A percentile compares a stretch with the other conserved stretches of the same genome.
Conservation (phyloP, 2,329 filamentous ascomycete genomes). For the Exserohilum rostratum region DNA sequence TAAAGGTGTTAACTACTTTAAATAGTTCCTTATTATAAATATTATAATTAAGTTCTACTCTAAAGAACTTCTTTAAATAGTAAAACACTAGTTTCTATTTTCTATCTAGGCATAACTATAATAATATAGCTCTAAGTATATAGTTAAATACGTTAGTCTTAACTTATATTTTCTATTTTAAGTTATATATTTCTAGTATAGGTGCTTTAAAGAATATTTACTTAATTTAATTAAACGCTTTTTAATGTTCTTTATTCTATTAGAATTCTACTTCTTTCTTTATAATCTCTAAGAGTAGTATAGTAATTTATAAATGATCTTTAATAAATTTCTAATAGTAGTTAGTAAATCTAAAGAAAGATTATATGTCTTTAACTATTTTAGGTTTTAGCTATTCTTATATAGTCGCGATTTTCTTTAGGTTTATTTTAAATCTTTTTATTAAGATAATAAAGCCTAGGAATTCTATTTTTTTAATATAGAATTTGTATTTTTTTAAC, state of each 20-base stretch:
- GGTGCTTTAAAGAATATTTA: background rate
- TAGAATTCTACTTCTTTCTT: background rate
- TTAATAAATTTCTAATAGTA: slow-evolving; percentile 1
- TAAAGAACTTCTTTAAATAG: slow-evolving; percentile 27
- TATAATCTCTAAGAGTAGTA: background rate
- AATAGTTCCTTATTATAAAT: slow-evolving; percentile 20
- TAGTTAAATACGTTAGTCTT: slow-evolving; percentile 1
- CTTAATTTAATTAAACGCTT: background rate
- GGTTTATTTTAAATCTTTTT: slow-evolving; percentile 32
- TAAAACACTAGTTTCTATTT: slow-evolving; percentile 25
- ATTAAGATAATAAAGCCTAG: background rate
- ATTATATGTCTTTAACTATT: slow-evolving; percentile 21
- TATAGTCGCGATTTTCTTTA: slow-evolving; percentile 31
- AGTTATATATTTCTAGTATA: background rate
- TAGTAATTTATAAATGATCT: background rate
- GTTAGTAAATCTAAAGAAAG: background rate
- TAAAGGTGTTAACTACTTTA: background rate
- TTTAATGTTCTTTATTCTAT: background rate
- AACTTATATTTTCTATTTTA: background rate
- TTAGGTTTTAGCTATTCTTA: slow-evolving; percentile 27
- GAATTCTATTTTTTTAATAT: slow-evolving; percentile 33
- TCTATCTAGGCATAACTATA: background rate
- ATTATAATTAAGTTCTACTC: slow-evolving; percentile 14
- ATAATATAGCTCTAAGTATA: background rate
- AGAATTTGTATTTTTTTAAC: slow-evolving; percentile 23